These are phyloP conservation scores for Leccinum boreale DNA, from an alignment of 768 basidiomycete genomes.

Conservation along the genomic window DNA sequence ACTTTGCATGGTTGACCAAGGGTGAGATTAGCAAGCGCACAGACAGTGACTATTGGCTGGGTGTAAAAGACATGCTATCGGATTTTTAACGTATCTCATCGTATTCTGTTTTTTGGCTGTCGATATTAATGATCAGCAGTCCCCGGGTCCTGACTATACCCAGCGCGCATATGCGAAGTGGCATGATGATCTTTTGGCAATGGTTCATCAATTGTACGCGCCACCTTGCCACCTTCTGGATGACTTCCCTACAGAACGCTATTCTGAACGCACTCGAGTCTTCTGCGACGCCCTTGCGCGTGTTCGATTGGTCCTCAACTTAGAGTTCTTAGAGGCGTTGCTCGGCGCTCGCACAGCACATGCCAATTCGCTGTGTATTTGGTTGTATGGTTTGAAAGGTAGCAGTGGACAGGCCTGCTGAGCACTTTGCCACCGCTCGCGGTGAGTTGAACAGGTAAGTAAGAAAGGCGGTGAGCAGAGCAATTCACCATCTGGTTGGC, in stretches of 20 bases:
- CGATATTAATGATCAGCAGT: background rate
- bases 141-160: background rate
- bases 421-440: background rate
- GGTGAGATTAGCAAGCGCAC: conserved; percentile 78
- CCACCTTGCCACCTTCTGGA: too few species aligned
- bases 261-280: too few species aligned
- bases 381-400: too few species aligned
- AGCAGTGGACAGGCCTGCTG: background rate
- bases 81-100: conserved; percentile 38
- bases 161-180: too few species aligned
- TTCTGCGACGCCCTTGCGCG: too few species aligned
- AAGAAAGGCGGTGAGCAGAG: background rate
- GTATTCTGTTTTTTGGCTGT: background rate
- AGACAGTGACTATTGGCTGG: conserved; percentile 68
- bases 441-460: background rate
- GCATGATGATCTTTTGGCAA: too few species aligned
- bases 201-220: too few species aligned
- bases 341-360: background rate
- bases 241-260: too few species aligned
- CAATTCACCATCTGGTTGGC: background rate
- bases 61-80: conserved; percentile 77
- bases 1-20: conserved; percentile 94
- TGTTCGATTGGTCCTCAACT: too few species aligned
- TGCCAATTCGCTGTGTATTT: background rate
- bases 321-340: background rate